Evolutionary conservation across 495 filamentous ascomycete genomes (phyloP).

Genomic region (Talaromyces ruber): DNA sequence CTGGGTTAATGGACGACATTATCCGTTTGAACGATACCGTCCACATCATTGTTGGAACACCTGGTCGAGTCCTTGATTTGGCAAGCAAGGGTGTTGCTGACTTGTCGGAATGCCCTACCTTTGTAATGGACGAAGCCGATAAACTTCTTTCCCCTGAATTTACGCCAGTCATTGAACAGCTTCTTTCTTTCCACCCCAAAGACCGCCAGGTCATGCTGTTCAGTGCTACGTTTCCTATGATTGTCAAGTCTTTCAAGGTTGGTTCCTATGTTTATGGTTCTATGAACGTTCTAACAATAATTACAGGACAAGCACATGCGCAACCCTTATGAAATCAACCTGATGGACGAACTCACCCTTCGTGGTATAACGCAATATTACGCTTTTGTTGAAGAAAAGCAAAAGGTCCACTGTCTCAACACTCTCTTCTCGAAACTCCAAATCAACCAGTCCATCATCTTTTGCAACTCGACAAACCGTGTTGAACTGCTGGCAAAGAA

Average conservation of each 20-base stretch:
- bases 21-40: constrained; percentile 88
- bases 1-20: constrained; percentile 91
- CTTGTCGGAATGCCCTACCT: constrained; percentile 91
- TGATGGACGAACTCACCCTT: constrained; percentile 98
- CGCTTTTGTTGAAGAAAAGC: constrained; percentile 97
- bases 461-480: constrained; percentile 98
- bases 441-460: constrained; percentile 99
- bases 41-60: constrained; percentile 96
- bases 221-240: constrained; percentile 91
- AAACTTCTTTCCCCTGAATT: constrained; percentile 95
- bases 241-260: constrained; percentile 92
- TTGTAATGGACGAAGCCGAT: constrained; percentile 99
- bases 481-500: constrained; percentile 98
- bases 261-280: constrained; percentile 1
- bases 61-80: constrained; percentile 88
- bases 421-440: constrained; percentile 98
- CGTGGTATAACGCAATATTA: constrained; percentile 99
- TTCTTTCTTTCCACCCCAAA: constrained; percentile 86
- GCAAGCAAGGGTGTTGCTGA: constrained; percentile 93
- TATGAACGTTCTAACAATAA: constrained; percentile 8
- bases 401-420: constrained; percentile 98
- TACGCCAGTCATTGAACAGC: constrained; percentile 91
- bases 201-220: constrained; percentile 99
- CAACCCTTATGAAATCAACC: constrained; percentile 94
- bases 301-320: constrained; percentile 84